A percentile compares a stretch with the other conserved stretches of the same genome.
phyloP scores from a whole-genome alignment of 129 eudicot species.

The Flaveria ramosissima region DNA sequence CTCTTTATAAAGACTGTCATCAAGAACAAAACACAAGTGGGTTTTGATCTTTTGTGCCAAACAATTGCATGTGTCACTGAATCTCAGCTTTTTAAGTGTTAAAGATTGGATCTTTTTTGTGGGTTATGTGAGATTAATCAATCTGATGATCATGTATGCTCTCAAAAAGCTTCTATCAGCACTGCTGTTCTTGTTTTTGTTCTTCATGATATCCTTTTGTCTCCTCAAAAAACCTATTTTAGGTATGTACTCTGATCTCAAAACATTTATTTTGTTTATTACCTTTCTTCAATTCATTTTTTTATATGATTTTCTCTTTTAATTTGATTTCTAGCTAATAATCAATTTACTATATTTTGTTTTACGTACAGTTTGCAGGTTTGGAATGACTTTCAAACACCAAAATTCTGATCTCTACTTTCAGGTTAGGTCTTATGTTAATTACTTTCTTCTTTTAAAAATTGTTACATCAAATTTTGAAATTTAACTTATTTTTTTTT shows the following conservation, averaged over 20 bases:
- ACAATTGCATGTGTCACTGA: slow-evolving; percentile 26
- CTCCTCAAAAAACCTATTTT: slow-evolving; percentile 27
- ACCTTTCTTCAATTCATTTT: not conserved
- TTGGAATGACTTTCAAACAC: slow-evolving; percentile 27
- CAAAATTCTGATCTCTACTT: slow-evolving; percentile 34
- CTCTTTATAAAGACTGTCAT: slow-evolving; percentile 18
- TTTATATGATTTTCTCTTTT: not conserved
- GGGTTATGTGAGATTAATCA: slow-evolving; percentile 30
- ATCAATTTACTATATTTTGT: not conserved
- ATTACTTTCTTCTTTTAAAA: not conserved
- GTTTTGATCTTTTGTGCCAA: slow-evolving; percentile 31
- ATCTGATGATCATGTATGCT: slow-evolving; percentile 34
- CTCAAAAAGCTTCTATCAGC: slow-evolving; percentile 30
- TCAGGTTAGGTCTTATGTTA: slow-evolving; percentile 28
- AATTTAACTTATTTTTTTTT: not conserved
- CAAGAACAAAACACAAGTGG: slow-evolving; percentile 33
- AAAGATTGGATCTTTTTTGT: slow-evolving; percentile 25
- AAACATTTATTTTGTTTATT: not conserved
- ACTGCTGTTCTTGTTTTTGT: slow-evolving; percentile 32
- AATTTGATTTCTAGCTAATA: not conserved
- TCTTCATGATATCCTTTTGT: slow-evolving; percentile 31
- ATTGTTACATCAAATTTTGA: not conserved
- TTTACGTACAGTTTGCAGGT: slow-evolving; percentile 33
- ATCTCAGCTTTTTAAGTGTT: slow-evolving; percentile 8
- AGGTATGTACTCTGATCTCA: slow-evolving; percentile 30